Evolutionary conservation across 73 alveolate genomes (phyloP).

Genomic region (Paramecium sexaurelia): DNA sequence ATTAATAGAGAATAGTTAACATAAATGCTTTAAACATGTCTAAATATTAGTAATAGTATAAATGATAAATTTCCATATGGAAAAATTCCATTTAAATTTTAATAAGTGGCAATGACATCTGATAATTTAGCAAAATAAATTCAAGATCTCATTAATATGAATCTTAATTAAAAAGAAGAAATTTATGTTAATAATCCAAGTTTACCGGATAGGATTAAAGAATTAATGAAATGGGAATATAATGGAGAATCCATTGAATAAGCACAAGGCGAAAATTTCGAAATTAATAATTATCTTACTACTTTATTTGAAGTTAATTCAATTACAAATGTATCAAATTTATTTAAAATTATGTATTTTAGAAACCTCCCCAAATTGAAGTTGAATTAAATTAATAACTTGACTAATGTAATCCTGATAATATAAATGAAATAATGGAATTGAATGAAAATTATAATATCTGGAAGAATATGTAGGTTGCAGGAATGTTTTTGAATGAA

Average conservation of each 20-base stretch:
- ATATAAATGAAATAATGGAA: neutral
- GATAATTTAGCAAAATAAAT: neutral
- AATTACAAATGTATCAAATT: neutral
- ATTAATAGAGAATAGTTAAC: neutral
- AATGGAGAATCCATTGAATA: neutral
- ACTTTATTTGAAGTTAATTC: neutral
- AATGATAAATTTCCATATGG: neutral
- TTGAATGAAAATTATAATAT: neutral
- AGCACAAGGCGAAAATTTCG: neutral
- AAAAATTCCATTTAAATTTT: neutral
- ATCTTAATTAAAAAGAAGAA: neutral
- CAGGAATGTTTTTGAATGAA: neutral
- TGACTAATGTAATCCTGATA: neutral
- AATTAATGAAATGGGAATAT: constrained; percentile 6
- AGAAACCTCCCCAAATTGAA: neutral
- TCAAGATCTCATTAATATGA: neutral
- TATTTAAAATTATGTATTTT: neutral
- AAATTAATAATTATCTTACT: neutral
- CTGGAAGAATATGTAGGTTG: constrained; percentile 21
- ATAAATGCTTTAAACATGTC: neutral
- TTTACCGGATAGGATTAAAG: neutral
- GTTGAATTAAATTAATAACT: neutral
- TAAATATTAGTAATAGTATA: neutral
- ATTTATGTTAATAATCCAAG: neutral
- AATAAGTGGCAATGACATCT: neutral